These are phyloP conservation scores for Nannochloropsis gaditana DNA, from an alignment of 108 stramenopile species.

Conservation along the genomic window DNA sequence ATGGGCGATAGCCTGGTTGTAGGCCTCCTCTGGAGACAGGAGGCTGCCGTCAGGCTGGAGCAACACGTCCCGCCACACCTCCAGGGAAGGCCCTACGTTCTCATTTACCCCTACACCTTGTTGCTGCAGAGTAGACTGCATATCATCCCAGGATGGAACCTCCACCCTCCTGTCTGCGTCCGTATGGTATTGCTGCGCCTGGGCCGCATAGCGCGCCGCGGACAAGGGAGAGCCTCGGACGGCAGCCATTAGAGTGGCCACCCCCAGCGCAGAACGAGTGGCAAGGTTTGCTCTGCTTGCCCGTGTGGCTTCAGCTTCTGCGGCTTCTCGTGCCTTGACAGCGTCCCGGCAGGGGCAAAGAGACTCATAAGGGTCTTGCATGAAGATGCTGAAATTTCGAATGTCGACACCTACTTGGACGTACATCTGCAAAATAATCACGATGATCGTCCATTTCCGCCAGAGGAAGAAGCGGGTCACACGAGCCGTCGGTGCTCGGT, in stretches of 20 bases:
- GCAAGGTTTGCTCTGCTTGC: not conserved
- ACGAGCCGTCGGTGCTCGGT: not conserved
- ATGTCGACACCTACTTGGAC: constrained; percentile 2
- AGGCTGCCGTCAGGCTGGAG: not conserved
- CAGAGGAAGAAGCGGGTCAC: constrained; percentile 9
- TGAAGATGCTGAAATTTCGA: not conserved
- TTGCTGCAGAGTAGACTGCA: not conserved
- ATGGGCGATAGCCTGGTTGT: not conserved
- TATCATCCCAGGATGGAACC: not conserved
- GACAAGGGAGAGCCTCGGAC: not conserved
- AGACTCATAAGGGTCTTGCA: not conserved
- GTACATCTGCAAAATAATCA: not conserved
- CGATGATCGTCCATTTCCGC: not conserved
- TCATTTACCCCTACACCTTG: not conserved
- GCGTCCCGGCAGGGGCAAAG: not conserved
- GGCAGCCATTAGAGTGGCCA: not conserved
- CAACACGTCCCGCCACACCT: not conserved
- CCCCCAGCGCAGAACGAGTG: not conserved
- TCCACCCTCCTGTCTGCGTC: not conserved
- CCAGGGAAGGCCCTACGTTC: not conserved
- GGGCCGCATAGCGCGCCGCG: not conserved
- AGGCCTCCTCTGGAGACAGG: not conserved
- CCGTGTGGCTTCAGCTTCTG: not conserved
- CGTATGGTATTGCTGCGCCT: not conserved
- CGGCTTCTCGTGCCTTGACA: not conserved